Evolutionary conservation across 495 filamentous ascomycete species (phyloP).

Genomic region (Jackrogersella multiformis): DNA sequence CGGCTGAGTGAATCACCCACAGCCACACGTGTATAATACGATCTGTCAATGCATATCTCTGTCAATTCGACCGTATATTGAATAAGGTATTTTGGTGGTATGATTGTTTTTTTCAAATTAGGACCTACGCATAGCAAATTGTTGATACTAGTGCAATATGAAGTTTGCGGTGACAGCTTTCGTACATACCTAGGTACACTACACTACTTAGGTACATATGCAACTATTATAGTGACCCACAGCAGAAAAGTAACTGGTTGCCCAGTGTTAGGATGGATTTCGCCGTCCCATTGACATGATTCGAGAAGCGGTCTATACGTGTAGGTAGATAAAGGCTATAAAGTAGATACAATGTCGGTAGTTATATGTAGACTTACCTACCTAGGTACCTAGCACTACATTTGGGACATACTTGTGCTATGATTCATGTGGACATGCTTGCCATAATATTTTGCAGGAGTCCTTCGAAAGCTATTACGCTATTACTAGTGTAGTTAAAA

Average conservation of each 20-base stretch:
- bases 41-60: too few relatives aligned
- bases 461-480: background rate
- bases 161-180: slow-evolving; percentile 1
- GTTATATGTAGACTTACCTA: too few relatives aligned
- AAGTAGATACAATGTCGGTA: background rate
- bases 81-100: background rate
- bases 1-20: too few relatives aligned
- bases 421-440: background rate
- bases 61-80: too few relatives aligned
- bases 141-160: background rate
- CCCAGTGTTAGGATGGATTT: background rate
- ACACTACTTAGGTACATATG: too few relatives aligned
- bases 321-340: background rate
- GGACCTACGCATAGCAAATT: background rate
- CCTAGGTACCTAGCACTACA: too few relatives aligned
- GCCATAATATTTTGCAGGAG: too few relatives aligned
- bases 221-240: background rate
- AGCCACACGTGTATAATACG: too few relatives aligned
- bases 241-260: background rate
- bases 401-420: too few relatives aligned
- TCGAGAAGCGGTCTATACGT: background rate
- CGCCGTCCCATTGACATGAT: slow-evolving; percentile 9
- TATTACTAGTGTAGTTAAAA: too few relatives aligned
- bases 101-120: background rate
- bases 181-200: too few relatives aligned